A percentile compares a stretch with the other conserved stretches of the same genome.
Evolutionary conservation across 1,284 basidiomycete species (phyloP).

Genomic region (Heterobasidion parviporum): DNA sequence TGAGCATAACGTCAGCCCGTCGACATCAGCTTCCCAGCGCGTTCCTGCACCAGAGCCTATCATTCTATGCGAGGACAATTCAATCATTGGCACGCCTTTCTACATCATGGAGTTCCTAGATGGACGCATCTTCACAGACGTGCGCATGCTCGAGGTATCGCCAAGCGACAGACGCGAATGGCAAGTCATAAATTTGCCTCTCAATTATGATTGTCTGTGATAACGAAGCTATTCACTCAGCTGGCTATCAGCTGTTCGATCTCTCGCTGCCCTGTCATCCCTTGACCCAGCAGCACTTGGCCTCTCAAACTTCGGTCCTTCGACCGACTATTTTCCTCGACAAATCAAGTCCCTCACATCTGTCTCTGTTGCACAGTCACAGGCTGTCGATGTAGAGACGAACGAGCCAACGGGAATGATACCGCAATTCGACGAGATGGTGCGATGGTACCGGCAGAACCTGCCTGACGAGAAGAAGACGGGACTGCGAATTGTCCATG

Average conservation of each 20-base stretch:
- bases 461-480: conserved; percentile 69
- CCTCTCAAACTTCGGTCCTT: conserved; percentile 73
- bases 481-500: conserved; percentile 81
- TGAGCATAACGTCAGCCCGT: conserved; percentile 54
- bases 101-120: conserved; percentile 95
- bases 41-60: conserved; percentile 87
- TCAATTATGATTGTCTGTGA: not conserved
- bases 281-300: conserved; percentile 66
- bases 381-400: conserved; percentile 56
- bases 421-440: conserved; percentile 65
- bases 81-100: conserved; percentile 83
- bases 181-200: conserved; percentile 30
- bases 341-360: conserved; percentile 82
- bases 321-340: conserved; percentile 80
- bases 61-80: conserved; percentile 71
- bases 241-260: conserved; percentile 70
- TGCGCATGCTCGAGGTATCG: conserved; percentile 63
- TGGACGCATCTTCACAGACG: conserved; percentile 89
- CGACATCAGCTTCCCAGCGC: conserved; percentile 37
- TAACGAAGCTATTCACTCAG: conserved; percentile 16
- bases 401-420: conserved; percentile 56
- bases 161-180: conserved; percentile 62
- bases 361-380: conserved; percentile 69
- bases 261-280: conserved; percentile 69
- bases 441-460: conserved; percentile 69